Conservation (phyloP, 2,329 filamentous ascomycete genomes). For the Penicillium sp. region DNA sequence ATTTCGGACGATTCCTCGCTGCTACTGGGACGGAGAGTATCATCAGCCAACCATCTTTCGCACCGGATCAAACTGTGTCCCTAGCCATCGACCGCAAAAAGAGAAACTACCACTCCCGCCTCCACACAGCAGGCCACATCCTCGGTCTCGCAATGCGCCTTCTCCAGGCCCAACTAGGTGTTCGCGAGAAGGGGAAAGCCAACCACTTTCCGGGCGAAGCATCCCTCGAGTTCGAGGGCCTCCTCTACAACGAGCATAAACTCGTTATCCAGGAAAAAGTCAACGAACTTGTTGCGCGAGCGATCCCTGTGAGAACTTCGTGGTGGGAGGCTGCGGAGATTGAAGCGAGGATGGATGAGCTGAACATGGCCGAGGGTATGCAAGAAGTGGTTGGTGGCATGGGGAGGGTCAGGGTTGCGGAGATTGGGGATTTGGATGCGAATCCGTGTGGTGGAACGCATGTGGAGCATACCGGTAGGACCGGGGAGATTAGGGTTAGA, state of each 20-base stretch:
- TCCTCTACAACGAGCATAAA: constrained; percentile 37
- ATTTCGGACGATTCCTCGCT: constrained; percentile 27
- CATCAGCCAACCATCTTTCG: constrained; percentile 11
- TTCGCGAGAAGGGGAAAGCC: constrained; percentile 35
- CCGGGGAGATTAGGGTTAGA: constrained; percentile 32
- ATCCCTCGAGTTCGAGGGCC: constrained; percentile 34
- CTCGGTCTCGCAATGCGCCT: constrained; percentile 35
- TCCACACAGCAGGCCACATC: constrained; percentile 39
- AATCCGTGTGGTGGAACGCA: constrained; percentile 40
- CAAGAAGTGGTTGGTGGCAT: constrained; percentile 18
- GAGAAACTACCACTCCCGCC: constrained; percentile 35
- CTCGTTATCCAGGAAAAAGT: constrained; percentile 34
- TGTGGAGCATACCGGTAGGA: constrained; percentile 29
- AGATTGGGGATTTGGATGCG: constrained; percentile 35
- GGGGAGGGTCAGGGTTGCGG: constrained; percentile 31
- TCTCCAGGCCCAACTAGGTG: constrained; percentile 24
- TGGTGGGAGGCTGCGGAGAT: constrained; percentile 29
- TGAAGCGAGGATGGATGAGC: constrained; percentile 11
- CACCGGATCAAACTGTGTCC: constrained; percentile 24
- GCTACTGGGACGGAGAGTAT: neutral
- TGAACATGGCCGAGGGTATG: constrained; percentile 24
- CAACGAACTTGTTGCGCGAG: constrained; percentile 29
- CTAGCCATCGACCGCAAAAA: constrained; percentile 31
- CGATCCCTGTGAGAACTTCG: constrained; percentile 28
- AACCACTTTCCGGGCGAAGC: constrained; percentile 36